Conservation (phyloP, 2,329 filamentous ascomycete genomes). For the Xylariomycetidae sp. region DNA sequence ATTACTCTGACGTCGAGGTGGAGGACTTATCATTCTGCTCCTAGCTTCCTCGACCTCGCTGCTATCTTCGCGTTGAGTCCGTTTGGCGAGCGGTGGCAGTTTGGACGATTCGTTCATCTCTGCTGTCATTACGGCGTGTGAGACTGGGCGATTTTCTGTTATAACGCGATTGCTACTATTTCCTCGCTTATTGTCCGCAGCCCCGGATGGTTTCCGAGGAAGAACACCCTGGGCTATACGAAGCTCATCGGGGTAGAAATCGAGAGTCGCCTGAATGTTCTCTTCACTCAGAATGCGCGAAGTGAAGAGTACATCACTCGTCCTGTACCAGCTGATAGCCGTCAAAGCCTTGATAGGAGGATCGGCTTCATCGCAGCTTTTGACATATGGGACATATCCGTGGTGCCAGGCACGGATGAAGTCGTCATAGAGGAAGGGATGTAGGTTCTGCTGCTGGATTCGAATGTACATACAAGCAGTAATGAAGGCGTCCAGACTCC, state of each 20-base stretch:
- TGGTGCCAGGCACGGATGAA: slow-evolving; percentile 30
- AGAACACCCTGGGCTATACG: too few relatives aligned
- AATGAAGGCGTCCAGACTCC: slow-evolving; percentile 25
- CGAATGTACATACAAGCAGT: slow-evolving; percentile 27
- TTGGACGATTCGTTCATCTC: too few relatives aligned
- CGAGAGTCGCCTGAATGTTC: slow-evolving; percentile 23
- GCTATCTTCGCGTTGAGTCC: too few relatives aligned
- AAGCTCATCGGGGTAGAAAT: slow-evolving; percentile 22
- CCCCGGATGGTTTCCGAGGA: too few relatives aligned
- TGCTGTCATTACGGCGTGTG: too few relatives aligned
- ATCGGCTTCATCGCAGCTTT: slow-evolving; percentile 18
- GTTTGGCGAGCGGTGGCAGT: too few relatives aligned
- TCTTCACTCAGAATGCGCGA: slow-evolving; percentile 23
- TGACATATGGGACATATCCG: slow-evolving; percentile 26
- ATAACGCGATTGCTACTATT: too few relatives aligned
- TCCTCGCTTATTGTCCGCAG: too few relatives aligned
- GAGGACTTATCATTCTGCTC: too few relatives aligned
- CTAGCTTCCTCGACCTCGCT: too few relatives aligned
- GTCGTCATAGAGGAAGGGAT: slow-evolving; percentile 29
- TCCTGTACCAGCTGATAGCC: slow-evolving; percentile 30
- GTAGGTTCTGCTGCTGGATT: slow-evolving; percentile 18
- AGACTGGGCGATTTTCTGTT: too few relatives aligned
- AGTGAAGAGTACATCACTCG: slow-evolving; percentile 22
- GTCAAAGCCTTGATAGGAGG: slow-evolving; percentile 17
- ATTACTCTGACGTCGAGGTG: too few relatives aligned